phyloP scores from a whole-genome alignment of 371 early-diverging fungal genomes.

The Phascolomyces articulosus region DNA sequence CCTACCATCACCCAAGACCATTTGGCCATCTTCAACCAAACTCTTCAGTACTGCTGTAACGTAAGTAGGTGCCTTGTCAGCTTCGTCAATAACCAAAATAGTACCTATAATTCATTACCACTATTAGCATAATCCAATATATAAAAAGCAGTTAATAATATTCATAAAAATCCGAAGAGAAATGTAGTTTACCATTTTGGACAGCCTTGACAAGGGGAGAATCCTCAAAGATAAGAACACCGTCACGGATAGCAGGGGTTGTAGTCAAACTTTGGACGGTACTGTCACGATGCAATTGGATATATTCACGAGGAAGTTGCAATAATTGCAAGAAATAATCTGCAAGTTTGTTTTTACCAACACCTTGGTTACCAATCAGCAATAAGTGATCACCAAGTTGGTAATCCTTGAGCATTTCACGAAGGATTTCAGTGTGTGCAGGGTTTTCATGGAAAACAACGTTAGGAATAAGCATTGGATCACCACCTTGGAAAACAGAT shows the following conservation, averaged over 20 bases:
- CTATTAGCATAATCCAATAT: too few species aligned
- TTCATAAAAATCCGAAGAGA: too few species aligned
- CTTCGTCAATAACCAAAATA: conserved; percentile 85
- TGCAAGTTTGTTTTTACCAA: conserved; percentile 84
- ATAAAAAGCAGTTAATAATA: too few species aligned
- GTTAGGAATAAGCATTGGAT: conserved; percentile 72
- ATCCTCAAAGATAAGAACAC: conserved; percentile 77
- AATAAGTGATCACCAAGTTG: conserved; percentile 74
- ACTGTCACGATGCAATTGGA: conserved; percentile 85
- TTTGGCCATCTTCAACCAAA: conserved; percentile 84
- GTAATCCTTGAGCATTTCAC: conserved; percentile 76
- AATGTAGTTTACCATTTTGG: conserved; percentile 38
- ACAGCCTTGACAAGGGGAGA: conserved; percentile 79
- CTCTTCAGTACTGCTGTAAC: conserved; percentile 82
- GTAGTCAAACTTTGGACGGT: conserved; percentile 84
- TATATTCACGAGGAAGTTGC: conserved; percentile 79
- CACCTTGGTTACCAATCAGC: conserved; percentile 82
- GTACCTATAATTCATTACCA: conserved; percentile 46
- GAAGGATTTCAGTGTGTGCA: conserved; percentile 70
- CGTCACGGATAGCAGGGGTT: conserved; percentile 75
- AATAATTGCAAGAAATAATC: conserved; percentile 81
- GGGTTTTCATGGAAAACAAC: conserved; percentile 81
- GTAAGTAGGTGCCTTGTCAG: conserved; percentile 87
- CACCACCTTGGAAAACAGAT: conserved; percentile 58
- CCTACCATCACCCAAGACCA: conserved; percentile 84